A percentile compares a stretch with the other conserved stretches of the same genome.
phyloP scores from a whole-genome alignment of 129 eudicot species.

The Helianthus annuus region DNA sequence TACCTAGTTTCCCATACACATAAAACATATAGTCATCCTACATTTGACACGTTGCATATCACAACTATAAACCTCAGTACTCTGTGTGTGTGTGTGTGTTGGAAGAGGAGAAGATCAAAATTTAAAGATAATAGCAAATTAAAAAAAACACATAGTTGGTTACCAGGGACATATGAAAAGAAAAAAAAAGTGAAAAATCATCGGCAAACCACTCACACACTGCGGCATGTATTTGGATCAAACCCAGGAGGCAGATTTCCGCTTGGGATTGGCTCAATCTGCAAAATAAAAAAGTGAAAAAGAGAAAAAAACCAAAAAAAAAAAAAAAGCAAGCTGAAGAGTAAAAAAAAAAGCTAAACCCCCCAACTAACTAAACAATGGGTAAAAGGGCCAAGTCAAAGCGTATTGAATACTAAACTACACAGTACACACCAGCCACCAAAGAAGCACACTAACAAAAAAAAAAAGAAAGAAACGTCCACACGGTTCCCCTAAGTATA shows the following conservation, averaged over 20 bases:
- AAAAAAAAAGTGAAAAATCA: slow-evolving; percentile 22
- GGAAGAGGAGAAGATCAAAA: slow-evolving; percentile 10
- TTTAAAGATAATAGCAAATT: neutral
- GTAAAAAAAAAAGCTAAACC: slow-evolving; percentile 17
- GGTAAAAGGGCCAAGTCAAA: slow-evolving; percentile 6
- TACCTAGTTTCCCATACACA: slow-evolving; percentile 19
- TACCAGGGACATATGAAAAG: slow-evolving; percentile 12
- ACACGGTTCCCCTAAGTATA: slow-evolving; percentile 9
- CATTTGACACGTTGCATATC: slow-evolving; percentile 22
- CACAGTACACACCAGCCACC: slow-evolving; percentile 24
- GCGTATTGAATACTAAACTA: slow-evolving; percentile 16
- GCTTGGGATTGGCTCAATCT: slow-evolving; percentile 97
- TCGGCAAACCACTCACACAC: slow-evolving; percentile 86
- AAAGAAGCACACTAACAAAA: slow-evolving; percentile 20
- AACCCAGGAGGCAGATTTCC: slow-evolving; percentile 99
- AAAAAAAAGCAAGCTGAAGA: slow-evolving; percentile 9
- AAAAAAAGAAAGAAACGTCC: slow-evolving; percentile 2
- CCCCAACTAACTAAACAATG: slow-evolving; percentile 27
- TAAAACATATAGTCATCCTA: slow-evolving; percentile 32
- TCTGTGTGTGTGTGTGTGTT: neutral
- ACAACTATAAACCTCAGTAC: slow-evolving; percentile 10
- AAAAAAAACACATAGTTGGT: slow-evolving; percentile 17
- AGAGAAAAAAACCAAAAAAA: slow-evolving; percentile 21
- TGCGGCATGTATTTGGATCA: slow-evolving; percentile 99
- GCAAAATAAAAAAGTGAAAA: slow-evolving; percentile 58